Conservation (phyloP, 805 yeast genomes). For the Candida ficus region DNA sequence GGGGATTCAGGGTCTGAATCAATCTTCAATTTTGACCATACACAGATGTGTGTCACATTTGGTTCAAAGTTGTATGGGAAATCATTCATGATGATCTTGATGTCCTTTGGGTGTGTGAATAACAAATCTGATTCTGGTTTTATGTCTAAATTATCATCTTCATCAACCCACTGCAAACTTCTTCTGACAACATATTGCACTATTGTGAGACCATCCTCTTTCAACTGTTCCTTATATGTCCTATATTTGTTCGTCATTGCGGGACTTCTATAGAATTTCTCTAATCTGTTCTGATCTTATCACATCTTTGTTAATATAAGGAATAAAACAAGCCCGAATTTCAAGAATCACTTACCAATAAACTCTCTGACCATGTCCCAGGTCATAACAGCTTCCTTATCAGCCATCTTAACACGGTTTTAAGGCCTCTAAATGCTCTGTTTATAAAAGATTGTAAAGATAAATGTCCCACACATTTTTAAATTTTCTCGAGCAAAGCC, state of each 20-base stretch:
- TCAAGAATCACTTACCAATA: too few species aligned
- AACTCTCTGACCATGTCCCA: conserved; percentile 18
- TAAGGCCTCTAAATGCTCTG: too few species aligned
- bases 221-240: neutral
- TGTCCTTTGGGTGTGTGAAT: conserved; percentile 28
- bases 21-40: conserved; percentile 62
- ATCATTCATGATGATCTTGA: conserved; percentile 45
- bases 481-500: too few species aligned
- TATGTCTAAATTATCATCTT: conserved; percentile 10
- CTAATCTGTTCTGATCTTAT: neutral
- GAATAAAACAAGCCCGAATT: neutral
- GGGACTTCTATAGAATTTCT: conserved; percentile 1
- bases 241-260: conserved; percentile 2
- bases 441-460: too few species aligned
- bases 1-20: conserved; percentile 40
- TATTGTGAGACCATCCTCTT: neutral
- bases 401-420: neutral
- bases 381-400: neutral
- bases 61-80: conserved; percentile 61
- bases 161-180: conserved; percentile 1
- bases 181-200: neutral
- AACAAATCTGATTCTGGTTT: conserved; percentile 18
- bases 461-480: too few species aligned
- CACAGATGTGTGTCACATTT: conserved; percentile 50
- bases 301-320: neutral